phyloP scores from a whole-genome alignment of 1,284 basidiomycete species.

The Trichosporon faecale region DNA sequence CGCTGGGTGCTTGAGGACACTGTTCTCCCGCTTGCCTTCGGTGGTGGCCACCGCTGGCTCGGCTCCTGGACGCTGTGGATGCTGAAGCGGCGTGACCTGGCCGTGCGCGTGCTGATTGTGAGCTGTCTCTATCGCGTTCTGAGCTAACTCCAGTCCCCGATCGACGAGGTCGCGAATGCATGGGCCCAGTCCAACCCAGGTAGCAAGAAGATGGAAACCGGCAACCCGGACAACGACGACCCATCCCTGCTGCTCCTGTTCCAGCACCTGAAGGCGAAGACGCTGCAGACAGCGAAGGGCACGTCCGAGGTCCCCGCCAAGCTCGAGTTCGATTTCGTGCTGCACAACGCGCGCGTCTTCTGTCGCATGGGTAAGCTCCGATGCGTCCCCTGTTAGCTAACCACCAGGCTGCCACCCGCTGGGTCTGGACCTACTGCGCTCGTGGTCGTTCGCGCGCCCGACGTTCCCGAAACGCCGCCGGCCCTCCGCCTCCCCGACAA shows the following conservation, averaged over 20 bases:
- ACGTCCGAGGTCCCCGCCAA: conserved; percentile 81
- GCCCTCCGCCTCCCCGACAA: conserved; percentile 15
- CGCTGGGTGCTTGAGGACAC: conserved; percentile 65
- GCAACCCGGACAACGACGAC: conserved; percentile 86
- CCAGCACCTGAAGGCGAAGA: conserved; percentile 81
- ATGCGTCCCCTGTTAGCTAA: not conserved
- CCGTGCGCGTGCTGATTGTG: conserved; percentile 59
- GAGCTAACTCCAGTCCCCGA: conserved; percentile 34
- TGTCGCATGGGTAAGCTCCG: conserved; percentile 75
- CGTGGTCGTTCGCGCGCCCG: conserved; percentile 86
- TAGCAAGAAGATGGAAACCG: conserved; percentile 57
- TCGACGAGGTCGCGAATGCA: conserved; percentile 37
- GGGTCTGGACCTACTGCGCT: conserved; percentile 76
- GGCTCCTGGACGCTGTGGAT: conserved; percentile 97
- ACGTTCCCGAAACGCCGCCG: conserved; percentile 37
- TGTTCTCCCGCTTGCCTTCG: conserved; percentile 79
- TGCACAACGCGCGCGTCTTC: conserved; percentile 87
- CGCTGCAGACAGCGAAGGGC: conserved; percentile 84
- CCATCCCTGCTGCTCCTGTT: conserved; percentile 85
- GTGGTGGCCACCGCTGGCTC: conserved; percentile 86
- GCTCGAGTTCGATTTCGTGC: conserved; percentile 86
- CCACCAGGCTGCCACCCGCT: conserved; percentile 80
- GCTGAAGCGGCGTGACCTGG: conserved; percentile 75
- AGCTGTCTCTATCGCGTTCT: conserved; percentile 8
- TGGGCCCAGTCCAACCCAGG: conserved; percentile 19